Evolutionary conservation across 1,284 basidiomycete genomes (phyloP).

Genomic region (Exsudoporus floridanus): DNA sequence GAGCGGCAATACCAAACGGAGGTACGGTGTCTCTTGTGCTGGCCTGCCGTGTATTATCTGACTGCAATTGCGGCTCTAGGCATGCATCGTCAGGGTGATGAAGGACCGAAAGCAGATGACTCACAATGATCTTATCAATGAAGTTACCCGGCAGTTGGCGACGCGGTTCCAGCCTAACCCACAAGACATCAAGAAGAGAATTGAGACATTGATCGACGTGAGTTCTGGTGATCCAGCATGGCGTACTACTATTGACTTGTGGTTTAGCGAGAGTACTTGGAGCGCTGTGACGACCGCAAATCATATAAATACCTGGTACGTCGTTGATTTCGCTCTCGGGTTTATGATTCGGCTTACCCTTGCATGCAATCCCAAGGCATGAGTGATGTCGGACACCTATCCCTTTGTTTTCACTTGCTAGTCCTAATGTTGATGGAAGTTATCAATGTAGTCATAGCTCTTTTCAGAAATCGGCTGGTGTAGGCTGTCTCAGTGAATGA

Average conservation of each 20-base stretch:
- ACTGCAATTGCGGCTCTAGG: slow-evolving; percentile 48
- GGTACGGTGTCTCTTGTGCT: slow-evolving; percentile 43
- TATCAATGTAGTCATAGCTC: slow-evolving; percentile 4
- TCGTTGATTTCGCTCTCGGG: background rate
- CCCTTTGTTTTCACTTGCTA: background rate
- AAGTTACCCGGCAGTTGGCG: slow-evolving; percentile 86
- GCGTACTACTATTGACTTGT: slow-evolving; percentile 5
- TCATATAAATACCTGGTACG: slow-evolving; percentile 77
- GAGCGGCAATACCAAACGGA: slow-evolving; percentile 90
- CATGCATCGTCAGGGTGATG: slow-evolving; percentile 97
- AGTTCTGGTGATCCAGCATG: slow-evolving; percentile 16
- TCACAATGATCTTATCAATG: slow-evolving; percentile 89
- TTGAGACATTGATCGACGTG: slow-evolving; percentile 94
- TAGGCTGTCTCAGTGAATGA: too few relatives aligned
- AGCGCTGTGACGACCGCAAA: slow-evolving; percentile 75
- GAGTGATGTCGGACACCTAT: slow-evolving; percentile 18
- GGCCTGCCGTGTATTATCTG: slow-evolving; percentile 6
- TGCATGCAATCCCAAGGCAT: slow-evolving; percentile 20
- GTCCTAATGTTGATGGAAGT: background rate
- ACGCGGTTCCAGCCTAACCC: slow-evolving; percentile 87
- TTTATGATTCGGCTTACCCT: slow-evolving; percentile 2
- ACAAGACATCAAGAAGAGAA: slow-evolving; percentile 87
- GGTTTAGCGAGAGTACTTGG: slow-evolving; percentile 73
- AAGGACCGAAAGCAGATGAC: slow-evolving; percentile 90
- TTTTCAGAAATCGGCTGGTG: too few relatives aligned